A percentile compares a stretch with the other conserved stretches of the same genome.
phyloP scores from a whole-genome alignment of 2,329 filamentous ascomycete species.

The Colletotrichum kahawae region DNA sequence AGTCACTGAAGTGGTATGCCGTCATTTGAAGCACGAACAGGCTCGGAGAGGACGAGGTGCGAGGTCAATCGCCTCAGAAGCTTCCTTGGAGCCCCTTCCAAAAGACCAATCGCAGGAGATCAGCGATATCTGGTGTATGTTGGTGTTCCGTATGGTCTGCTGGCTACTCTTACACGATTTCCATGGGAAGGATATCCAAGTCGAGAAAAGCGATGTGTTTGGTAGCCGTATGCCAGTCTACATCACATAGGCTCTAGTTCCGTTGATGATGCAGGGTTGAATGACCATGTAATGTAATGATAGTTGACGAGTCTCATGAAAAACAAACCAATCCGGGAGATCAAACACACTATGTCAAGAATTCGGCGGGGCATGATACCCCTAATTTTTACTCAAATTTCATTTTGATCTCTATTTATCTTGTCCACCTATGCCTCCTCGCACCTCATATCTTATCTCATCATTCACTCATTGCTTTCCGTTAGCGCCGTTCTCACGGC shows the following conservation, averaged over 20 bases:
- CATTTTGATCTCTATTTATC: not conserved
- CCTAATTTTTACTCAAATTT: not conserved
- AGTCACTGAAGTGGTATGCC: not conserved
- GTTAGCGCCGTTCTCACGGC: constrained; percentile 21
- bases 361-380: not conserved
- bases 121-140: constrained; percentile 34
- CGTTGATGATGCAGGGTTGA: not conserved
- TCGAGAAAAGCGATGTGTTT: constrained; percentile 36
- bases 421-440: not conserved
- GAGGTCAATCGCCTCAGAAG: constrained; percentile 1
- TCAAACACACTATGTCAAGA: accelerated
- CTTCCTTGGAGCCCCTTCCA: not conserved
- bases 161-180: constrained; percentile 44
- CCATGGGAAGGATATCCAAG: constrained; percentile 37
- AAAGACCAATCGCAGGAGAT: not conserved
- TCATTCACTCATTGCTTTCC: not conserved
- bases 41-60: not conserved
- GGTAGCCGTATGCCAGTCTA: constrained; percentile 40
- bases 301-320: not conserved
- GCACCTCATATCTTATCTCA: not conserved
- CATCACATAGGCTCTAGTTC: constrained; percentile 23
- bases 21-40: not conserved
- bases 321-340: not conserved
- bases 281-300: not conserved
- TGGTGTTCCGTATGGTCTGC: constrained; percentile 43